Percentiles rank a stretch among this genome's conserved stretches.
These are phyloP conservation scores for Kwoniella sp. DNA, from an alignment of 768 basidiomycete species.

Conservation along the genomic window DNA sequence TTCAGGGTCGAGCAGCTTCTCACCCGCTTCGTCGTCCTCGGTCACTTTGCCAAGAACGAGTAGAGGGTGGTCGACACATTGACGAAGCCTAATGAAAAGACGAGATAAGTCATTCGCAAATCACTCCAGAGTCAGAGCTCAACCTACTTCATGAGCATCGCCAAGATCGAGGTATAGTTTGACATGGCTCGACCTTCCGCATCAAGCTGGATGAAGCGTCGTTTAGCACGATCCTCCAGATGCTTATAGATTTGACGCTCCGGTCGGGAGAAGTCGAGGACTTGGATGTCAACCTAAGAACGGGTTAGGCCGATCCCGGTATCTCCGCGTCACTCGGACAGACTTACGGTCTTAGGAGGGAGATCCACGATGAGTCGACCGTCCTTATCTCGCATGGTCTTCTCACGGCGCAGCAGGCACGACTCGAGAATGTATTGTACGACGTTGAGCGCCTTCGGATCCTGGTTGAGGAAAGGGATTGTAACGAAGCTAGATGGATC, in stretches of 20 bases:
- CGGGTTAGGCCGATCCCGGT: constrained; percentile 1
- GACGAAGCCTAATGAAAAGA: constrained; percentile 62
- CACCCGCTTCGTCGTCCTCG: constrained; percentile 51
- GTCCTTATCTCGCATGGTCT: constrained; percentile 80
- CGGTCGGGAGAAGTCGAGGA: constrained; percentile 70
- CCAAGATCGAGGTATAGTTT: constrained; percentile 57
- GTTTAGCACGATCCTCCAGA: constrained; percentile 72
- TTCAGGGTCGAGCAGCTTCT: constrained; percentile 34
- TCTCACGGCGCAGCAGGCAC: constrained; percentile 80
- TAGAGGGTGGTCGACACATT: constrained; percentile 84
- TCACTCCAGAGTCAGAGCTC: not conserved
- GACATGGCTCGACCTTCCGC: constrained; percentile 82
- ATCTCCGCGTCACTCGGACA: constrained; percentile 5
- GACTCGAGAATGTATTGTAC: constrained; percentile 92
- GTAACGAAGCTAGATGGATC: constrained; percentile 94
- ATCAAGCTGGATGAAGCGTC: constrained; percentile 71
- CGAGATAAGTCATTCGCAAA: not conserved
- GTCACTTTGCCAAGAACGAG: constrained; percentile 62
- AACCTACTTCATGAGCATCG: constrained; percentile 85
- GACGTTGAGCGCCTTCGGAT: constrained; percentile 88
- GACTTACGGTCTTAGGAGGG: constrained; percentile 70
- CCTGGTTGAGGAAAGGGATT: constrained; percentile 81
- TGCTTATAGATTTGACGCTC: constrained; percentile 87
- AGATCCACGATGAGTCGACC: constrained; percentile 85
- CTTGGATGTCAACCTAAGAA: constrained; percentile 63